Base-by-base conservation (phyloP, 1,284 basidiomycete genomes). In the Lignosus rhinocerotis region DNA sequence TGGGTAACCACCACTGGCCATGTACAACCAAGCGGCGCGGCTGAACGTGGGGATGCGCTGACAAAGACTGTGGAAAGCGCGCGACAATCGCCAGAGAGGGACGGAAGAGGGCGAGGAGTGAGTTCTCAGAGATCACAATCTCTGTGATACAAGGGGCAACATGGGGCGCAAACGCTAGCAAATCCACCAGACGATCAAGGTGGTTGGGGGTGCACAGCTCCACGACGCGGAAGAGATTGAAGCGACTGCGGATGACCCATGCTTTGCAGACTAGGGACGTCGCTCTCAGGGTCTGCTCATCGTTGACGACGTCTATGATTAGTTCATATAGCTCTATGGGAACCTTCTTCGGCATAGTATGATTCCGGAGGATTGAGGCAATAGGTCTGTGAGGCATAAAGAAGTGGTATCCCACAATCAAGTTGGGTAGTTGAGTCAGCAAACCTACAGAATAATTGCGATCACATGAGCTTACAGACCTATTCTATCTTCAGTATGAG, bases 291-390 rank as follows among this genome's bases (percentile, higher is more conserved):
- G 62, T 48, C 6, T 36, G 31, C 34, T 63, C 56, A 38, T 67
- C 62, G 33, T 59, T 46, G n/a, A 66, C 21, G 7, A 46, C 45
- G 56, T 67, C 66, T 25, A 67, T 66, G 11, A 61, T 56, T 11
- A 61, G 44, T 42, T 67, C 66, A 21, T 51, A 53, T 43, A 67
- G 47, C 43, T 67, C 66, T 11, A 60, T 51, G 11, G 64, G 64
- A 8, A 67, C 34, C 1, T 8, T 12, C 36, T 39, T 14, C 36
- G n/a, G 8, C 36, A 39, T 39, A 1, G 36, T 2, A 2, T 25
- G 25, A 25, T 4, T 25, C 25, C 25, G 4, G 25, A 25, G 25
- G 25, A 4, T 25, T 25, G 25, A 25, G 25, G 25, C 4, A 25
- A 25, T 25, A 25, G 25, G 25, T 25, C 25, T 25, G 25, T 25